Conservation (phyloP, 805 yeast species). For the Huiozyma naganishii region DNA sequence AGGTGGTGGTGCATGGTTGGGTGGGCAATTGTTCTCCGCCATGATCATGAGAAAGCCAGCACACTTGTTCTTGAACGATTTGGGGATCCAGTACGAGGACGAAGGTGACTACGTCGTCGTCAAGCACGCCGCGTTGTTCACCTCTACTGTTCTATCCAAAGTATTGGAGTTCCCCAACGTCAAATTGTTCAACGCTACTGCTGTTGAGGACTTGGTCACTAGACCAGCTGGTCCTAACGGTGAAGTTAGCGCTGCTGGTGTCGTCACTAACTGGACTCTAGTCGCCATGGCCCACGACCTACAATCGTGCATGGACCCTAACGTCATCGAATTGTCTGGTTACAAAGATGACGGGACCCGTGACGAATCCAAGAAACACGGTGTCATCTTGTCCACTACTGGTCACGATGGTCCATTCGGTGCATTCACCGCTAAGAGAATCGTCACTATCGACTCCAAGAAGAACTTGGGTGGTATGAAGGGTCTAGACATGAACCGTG, state of each 20-base stretch:
- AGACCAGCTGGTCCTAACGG: constrained; percentile 48
- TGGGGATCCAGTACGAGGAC: constrained; percentile 59
- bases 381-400: constrained; percentile 57
- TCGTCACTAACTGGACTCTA: constrained; percentile 75
- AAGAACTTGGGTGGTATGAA: constrained; percentile 57
- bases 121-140: constrained; percentile 70
- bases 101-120: constrained; percentile 75
- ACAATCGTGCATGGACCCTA: constrained; percentile 77
- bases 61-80: constrained; percentile 52
- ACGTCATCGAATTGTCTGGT: constrained; percentile 51
- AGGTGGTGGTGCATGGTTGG: constrained; percentile 75
- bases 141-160: constrained; percentile 58
- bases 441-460: constrained; percentile 38
- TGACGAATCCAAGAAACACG: constrained; percentile 28
- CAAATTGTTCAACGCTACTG: constrained; percentile 68
- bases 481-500: constrained; percentile 68
- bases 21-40: constrained; percentile 68
- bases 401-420: constrained; percentile 84
- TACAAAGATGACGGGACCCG: constrained; percentile 24
- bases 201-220: constrained; percentile 71
- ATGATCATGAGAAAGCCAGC: constrained; percentile 77
- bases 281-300: constrained; percentile 66
- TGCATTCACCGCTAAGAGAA: constrained; percentile 66
- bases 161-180: constrained; percentile 64
- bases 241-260: constrained; percentile 61